Base-by-base conservation (phyloP, 108 stramenopile genomes). In the Stephanodiscus triporus region DNA sequence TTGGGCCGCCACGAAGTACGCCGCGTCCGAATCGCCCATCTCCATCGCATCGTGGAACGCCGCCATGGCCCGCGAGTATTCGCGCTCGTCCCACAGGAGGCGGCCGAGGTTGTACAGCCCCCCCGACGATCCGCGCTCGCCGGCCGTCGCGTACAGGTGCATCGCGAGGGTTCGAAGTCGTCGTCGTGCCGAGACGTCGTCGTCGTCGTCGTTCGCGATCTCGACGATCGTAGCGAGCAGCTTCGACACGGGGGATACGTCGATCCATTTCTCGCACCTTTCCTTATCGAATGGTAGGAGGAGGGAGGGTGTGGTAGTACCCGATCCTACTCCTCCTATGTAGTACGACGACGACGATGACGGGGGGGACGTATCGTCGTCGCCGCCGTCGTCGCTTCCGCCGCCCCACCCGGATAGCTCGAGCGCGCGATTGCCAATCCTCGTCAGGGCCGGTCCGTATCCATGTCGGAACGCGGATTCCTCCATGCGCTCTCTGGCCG, bases 21-120 rank as follows among this genome's bases (percentile, higher is more conserved):
- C 81, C 17, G 93, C 89, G 83, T 95, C 93, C 0, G 81, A 68
- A 72, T 95, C 93, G 16, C 90, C 91, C 37, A 90, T 59, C 48
- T 87, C 80, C 55, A 91, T 87, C 24, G 93, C 91, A 40, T 85
- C 77, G n/a, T 66, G 50, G 73, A 91, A 91, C 20, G 85, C 73
- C 11, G 88, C 79, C 77, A 90, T 89, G 13, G 89, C 86, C 22
- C 63, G 32, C 11, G 47, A 36, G 8, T 71, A 80, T 19, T 70
- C 73, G 58, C 77, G 82, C 26, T 82, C 84, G 38, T 86, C 88
- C 91, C 91, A 95, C 14, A 85, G 40, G 45, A 92, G 71, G 42
- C 92, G 84, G 9, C 91, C 93, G 1, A 88, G 78, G 79, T 95
- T 95, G 61, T 77, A 95, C 84, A 82, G 92, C 42, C 88, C 93